These are phyloP conservation scores for Diversispora epigaea DNA, from an alignment of 192 early-diverging fungal species.

Conservation along the genomic window DNA sequence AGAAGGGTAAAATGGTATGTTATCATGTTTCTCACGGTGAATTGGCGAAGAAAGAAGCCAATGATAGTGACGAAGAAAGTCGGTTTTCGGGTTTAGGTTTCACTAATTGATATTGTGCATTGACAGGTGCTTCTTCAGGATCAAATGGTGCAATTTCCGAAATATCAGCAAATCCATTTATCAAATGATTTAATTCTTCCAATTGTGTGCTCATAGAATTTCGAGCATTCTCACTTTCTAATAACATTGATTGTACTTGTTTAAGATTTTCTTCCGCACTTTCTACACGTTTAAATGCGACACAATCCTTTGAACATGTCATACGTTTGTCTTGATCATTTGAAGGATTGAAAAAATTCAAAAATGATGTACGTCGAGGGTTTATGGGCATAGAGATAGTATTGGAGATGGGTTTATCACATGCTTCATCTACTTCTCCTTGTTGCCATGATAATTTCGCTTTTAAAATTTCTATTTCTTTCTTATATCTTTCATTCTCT, in stretches of 20 bases:
- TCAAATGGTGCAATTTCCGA: neutral
- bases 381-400: neutral
- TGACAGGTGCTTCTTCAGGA: neutral
- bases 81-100: neutral
- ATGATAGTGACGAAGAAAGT: neutral
- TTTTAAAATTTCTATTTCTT: conserved; percentile 25
- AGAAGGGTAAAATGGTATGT: no score
- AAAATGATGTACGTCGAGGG: neutral
- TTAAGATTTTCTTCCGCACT: conserved; percentile 25
- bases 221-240: conserved; percentile 27
- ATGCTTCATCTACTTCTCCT: neutral
- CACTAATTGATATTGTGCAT: neutral
- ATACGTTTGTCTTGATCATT: neutral
- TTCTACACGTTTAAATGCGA: conserved; percentile 2
- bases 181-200: conserved; percentile 25
- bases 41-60: neutral
- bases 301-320: conserved; percentile 8
- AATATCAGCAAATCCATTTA: conserved; percentile 24
- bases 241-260: conserved; percentile 23
- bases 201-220: conserved; percentile 19
- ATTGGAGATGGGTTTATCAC: neutral
- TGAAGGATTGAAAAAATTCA: neutral
- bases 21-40: no score
- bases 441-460: neutral
- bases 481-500: conserved; percentile 36